A percentile compares a stretch with the other conserved stretches of the same genome.
phyloP scores from a whole-genome alignment of 2,329 filamentous ascomycete species.

The Penicillium fuscoglaucum region DNA sequence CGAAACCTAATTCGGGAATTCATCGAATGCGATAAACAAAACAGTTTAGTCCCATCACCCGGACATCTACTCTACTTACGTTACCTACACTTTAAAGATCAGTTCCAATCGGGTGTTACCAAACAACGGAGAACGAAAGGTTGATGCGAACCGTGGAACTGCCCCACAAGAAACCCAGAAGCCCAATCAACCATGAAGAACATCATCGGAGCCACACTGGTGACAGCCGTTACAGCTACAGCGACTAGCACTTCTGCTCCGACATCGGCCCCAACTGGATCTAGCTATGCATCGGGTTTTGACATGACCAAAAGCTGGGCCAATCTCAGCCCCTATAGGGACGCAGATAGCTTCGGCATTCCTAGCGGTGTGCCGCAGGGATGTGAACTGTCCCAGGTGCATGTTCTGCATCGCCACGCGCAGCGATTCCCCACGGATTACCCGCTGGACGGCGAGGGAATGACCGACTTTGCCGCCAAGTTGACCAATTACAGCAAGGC shows the following conservation, averaged over 20 bases:
- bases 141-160: not conserved
- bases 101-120: not conserved
- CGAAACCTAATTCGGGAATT: slow-evolving; percentile 1
- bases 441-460: slow-evolving; percentile 52
- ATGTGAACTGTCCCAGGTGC: slow-evolving; percentile 58
- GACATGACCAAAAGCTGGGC: slow-evolving; percentile 35
- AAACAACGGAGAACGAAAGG: not conserved
- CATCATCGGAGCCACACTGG: slow-evolving; percentile 4
- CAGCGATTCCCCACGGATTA: slow-evolving; percentile 53
- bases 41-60: not conserved
- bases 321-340: slow-evolving; percentile 34
- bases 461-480: slow-evolving; percentile 52
- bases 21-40: not conserved
- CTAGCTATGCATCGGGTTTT: slow-evolving; percentile 31
- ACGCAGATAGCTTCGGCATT: slow-evolving; percentile 27
- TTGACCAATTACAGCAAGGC: slow-evolving; percentile 48
- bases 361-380: slow-evolving; percentile 52
- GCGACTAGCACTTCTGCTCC: slow-evolving; percentile 9
- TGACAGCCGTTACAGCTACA: slow-evolving; percentile 8
- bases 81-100: not conserved
- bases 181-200: slow-evolving; percentile 13
- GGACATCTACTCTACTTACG: not conserved
- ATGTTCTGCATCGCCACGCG: slow-evolving; percentile 57
- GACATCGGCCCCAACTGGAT: slow-evolving; percentile 25
- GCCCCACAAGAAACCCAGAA: not conserved